These are phyloP conservation scores for Hanseniaspora pseudoguilliermondii DNA, from an alignment of 805 yeast genomes.

Conservation along the genomic window DNA sequence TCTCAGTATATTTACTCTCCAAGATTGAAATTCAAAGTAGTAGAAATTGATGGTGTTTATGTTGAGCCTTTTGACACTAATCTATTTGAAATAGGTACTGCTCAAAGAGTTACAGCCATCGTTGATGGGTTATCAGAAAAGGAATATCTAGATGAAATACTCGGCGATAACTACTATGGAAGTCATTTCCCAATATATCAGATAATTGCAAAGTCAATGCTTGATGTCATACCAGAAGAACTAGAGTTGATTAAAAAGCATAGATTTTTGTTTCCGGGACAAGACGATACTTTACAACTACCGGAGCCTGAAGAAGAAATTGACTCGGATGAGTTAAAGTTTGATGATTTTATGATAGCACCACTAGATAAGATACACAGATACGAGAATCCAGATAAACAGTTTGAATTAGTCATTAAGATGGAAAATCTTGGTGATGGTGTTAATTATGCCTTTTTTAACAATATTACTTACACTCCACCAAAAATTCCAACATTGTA, in stretches of 20 bases:
- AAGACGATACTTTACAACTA: slow-evolving; percentile 19
- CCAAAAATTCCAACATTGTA: slow-evolving; percentile 64
- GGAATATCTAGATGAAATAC: slow-evolving; percentile 19
- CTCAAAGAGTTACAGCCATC: slow-evolving; percentile 67
- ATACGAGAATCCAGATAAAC: slow-evolving; percentile 50
- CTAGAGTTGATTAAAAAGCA: slow-evolving; percentile 44
- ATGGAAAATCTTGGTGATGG: slow-evolving; percentile 68
- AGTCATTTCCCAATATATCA: slow-evolving; percentile 44
- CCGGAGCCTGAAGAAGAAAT: slow-evolving; percentile 18
- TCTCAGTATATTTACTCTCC: slow-evolving; percentile 59
- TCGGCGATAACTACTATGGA: slow-evolving; percentile 27
- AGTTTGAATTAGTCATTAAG: slow-evolving; percentile 42
- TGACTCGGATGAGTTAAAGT: slow-evolving; percentile 18
- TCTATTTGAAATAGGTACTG: slow-evolving; percentile 55
- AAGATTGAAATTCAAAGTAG: slow-evolving; percentile 57
- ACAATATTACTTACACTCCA: slow-evolving; percentile 46
- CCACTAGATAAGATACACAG: slow-evolving; percentile 35
- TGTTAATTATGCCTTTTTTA: slow-evolving; percentile 63
- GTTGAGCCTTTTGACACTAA: slow-evolving; percentile 46
- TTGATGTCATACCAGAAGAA: slow-evolving; percentile 53
- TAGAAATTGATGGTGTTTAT: slow-evolving; percentile 64
- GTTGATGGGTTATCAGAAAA: slow-evolving; percentile 38
- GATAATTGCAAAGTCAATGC: slow-evolving; percentile 50
- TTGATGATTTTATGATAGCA: slow-evolving; percentile 29
- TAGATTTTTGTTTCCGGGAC: slow-evolving; percentile 35